Conservation (phyloP, 2,329 filamentous ascomycete genomes). For the Neopestalotiopsis sp. region DNA sequence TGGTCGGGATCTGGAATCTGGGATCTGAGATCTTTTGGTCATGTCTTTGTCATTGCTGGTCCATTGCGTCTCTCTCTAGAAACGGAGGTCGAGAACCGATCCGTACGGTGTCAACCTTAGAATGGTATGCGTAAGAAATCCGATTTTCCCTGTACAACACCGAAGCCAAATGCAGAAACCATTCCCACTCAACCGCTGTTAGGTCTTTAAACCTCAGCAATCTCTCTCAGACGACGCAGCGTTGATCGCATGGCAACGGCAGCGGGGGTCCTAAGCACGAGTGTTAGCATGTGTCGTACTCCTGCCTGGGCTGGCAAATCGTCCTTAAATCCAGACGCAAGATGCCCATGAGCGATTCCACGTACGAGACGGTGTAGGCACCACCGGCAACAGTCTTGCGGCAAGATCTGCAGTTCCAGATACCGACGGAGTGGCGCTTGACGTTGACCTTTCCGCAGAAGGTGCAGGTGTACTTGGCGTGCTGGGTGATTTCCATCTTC, state of each 20-base stretch:
- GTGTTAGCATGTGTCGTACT: not conserved
- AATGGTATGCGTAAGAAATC: conserved; percentile 33
- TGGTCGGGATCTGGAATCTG: conserved; percentile 2
- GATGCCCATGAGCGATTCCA: conserved; percentile 40
- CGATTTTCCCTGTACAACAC: conserved; percentile 36
- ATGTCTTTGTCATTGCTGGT: conserved; percentile 30
- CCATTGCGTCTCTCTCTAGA: conserved; percentile 28
- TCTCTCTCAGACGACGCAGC: conserved; percentile 95
- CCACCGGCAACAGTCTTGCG: conserved; percentile 92
- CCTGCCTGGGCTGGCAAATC: not conserved
- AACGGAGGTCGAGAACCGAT: conserved; percentile 29
- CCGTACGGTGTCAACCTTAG: conserved; percentile 32
- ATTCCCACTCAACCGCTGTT: conserved; percentile 30
- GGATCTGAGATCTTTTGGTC: conserved; percentile 6
- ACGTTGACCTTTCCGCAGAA: conserved; percentile 98
- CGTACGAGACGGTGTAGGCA: conserved; percentile 96
- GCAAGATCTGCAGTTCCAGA: conserved; percentile 97
- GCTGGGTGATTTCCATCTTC: conserved; percentile 99
- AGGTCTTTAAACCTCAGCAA: conserved; percentile 84
- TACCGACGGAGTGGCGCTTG: conserved; percentile 88
- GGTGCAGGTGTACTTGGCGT: conserved; percentile 95
- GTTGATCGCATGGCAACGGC: conserved; percentile 95
- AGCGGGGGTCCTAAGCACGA: conserved; percentile 68
- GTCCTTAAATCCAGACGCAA: not conserved
- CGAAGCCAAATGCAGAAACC: conserved; percentile 37